Conservation (phyloP, 2,329 filamentous ascomycete genomes). For the Venturia oleaginea region DNA sequence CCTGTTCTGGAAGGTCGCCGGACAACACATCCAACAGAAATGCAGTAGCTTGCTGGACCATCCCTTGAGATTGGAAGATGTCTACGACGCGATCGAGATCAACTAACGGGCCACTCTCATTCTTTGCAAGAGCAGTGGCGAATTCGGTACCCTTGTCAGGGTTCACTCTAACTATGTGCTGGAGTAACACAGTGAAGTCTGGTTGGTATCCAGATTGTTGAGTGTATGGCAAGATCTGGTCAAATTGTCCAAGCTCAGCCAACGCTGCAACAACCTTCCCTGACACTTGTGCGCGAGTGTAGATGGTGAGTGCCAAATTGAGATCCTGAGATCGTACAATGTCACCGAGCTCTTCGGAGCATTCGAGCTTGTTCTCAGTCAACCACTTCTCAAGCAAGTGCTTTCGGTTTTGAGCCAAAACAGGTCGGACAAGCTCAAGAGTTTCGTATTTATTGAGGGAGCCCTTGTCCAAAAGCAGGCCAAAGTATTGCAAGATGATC, state of each 20-base stretch:
- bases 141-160: slow-evolving; percentile 94
- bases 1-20: slow-evolving; percentile 90
- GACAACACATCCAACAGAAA: slow-evolving; percentile 94
- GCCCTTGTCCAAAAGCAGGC: slow-evolving; percentile 93
- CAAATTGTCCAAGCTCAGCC: slow-evolving; percentile 92
- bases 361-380: slow-evolving; percentile 88
- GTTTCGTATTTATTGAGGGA: slow-evolving; percentile 88
- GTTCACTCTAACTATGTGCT: slow-evolving; percentile 85
- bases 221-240: slow-evolving; percentile 90
- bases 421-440: slow-evolving; percentile 83
- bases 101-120: slow-evolving; percentile 76
- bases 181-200: slow-evolving; percentile 87
- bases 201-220: slow-evolving; percentile 79
- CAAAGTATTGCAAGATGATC: slow-evolving; percentile 93
- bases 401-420: slow-evolving; percentile 88
- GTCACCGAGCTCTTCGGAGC: slow-evolving; percentile 93
- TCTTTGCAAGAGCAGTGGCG: slow-evolving; percentile 81
- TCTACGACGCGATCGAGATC: slow-evolving; percentile 93
- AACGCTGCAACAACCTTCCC: slow-evolving; percentile 93
- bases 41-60: slow-evolving; percentile 96
- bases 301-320: slow-evolving; percentile 77
- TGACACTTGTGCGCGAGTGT: slow-evolving; percentile 80
- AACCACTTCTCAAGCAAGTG: slow-evolving; percentile 97
- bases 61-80: slow-evolving; percentile 95
- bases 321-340: slow-evolving; percentile 84